A percentile compares a stretch with the other conserved stretches of the same genome.
These are phyloP conservation scores for Celoporthe dispersa DNA, from an alignment of 2,329 filamentous ascomycete genomes.

Conservation along the genomic window DNA sequence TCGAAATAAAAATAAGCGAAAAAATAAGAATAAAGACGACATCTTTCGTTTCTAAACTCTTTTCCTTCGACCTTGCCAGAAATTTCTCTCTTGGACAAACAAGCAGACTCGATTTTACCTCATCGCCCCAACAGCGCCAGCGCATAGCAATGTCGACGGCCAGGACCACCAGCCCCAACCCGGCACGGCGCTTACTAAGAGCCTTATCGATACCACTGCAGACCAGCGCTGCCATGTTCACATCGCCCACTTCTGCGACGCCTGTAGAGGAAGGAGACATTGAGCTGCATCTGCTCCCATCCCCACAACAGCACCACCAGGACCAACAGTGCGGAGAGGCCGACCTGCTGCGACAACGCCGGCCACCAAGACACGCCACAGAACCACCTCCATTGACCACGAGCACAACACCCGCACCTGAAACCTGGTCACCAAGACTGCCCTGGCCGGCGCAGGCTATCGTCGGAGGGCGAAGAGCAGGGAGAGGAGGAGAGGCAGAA, in stretches of 20 bases:
- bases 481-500: neutral
- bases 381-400: constrained; percentile 9
- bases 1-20: neutral
- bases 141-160: neutral
- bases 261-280: neutral
- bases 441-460: constrained; percentile 11
- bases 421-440: constrained; percentile 7
- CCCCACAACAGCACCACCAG: constrained; percentile 1
- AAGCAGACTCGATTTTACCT: neutral
- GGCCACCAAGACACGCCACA: neutral
- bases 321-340: neutral
- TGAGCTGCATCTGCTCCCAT: constrained; percentile 24
- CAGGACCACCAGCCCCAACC: neutral
- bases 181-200: constrained; percentile 22
- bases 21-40: neutral
- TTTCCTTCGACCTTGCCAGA: neutral
- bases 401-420: constrained; percentile 3
- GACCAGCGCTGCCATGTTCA: constrained; percentile 10
- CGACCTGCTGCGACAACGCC: constrained; percentile 13
- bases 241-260: neutral
- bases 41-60: neutral
- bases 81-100: neutral
- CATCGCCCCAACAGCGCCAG: constrained; percentile 4
- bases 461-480: neutral
- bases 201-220: constrained; percentile 13